These are phyloP conservation scores for Omphalea diandra DNA, from an alignment of 441 rosid genomes.

Conservation along the genomic window DNA sequence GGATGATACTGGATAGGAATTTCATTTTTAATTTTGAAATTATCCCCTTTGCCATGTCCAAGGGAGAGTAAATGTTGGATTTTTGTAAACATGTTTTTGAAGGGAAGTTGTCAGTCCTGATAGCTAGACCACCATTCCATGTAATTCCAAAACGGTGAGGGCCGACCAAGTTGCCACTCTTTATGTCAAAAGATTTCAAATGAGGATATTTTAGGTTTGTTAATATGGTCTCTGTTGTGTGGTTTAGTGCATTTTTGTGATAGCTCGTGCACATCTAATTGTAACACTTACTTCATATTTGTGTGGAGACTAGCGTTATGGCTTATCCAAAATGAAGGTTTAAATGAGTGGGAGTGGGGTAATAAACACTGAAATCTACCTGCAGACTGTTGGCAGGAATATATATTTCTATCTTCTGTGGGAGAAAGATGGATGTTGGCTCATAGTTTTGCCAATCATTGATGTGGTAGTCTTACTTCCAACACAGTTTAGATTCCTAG, in stretches of 20 bases:
- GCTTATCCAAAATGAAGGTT: not conserved
- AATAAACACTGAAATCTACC: not conserved
- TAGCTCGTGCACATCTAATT: too few relatives aligned
- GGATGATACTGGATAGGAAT: not conserved
- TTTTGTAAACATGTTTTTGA: not conserved
- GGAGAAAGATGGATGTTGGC: not conserved
- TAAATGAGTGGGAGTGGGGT: slow-evolving; percentile 1
- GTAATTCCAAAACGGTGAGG: not conserved
- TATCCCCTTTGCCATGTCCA: not conserved
- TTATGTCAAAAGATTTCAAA: not conserved
- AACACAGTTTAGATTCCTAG: not conserved
- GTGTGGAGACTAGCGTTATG: not conserved
- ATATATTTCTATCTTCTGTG: not conserved
- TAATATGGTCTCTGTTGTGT: not conserved
- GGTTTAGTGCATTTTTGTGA: not conserved
- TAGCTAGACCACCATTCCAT: not conserved
- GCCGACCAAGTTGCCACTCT: not conserved
- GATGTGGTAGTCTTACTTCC: not conserved
- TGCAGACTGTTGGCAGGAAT: not conserved
- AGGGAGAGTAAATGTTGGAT: not conserved
- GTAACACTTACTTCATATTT: not conserved
- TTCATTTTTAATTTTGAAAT: not conserved
- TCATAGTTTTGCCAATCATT: not conserved
- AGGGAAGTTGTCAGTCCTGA: not conserved
- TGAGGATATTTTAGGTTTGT: not conserved